Evolutionary conservation across 192 early-diverging fungal genomes (phyloP).

Genomic region (Mortierella claussenii): DNA sequence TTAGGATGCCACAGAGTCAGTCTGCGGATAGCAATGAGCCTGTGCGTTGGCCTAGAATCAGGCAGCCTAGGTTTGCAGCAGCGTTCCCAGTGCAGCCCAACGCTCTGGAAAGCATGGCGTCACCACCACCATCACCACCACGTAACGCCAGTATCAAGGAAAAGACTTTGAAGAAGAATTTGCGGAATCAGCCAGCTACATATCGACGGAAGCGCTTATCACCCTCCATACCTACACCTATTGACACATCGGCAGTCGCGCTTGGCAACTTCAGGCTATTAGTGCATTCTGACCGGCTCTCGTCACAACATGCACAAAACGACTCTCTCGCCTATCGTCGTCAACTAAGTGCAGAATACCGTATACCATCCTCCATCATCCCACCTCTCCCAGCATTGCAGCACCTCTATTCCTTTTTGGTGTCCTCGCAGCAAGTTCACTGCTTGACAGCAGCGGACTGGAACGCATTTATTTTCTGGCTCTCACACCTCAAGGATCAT

Average conservation of each 20-base stretch:
- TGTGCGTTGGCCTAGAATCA: too few species aligned
- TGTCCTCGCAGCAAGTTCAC: neutral
- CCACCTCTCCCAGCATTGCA: conserved; percentile 30
- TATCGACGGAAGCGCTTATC: too few species aligned
- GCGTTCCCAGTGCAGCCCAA: too few species aligned
- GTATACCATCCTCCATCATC: conserved; percentile 29
- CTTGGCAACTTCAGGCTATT: conserved; percentile 30
- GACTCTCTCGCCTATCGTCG: neutral
- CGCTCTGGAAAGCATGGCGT: too few species aligned
- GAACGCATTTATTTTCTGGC: conserved; percentile 33
- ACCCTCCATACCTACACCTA: too few species aligned
- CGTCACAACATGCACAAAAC: neutral
- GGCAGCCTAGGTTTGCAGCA: too few species aligned
- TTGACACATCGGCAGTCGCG: neutral
- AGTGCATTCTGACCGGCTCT: conserved; percentile 13
- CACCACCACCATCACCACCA: too few species aligned
- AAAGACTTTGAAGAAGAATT: too few species aligned
- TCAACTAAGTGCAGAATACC: neutral
- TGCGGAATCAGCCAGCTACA: too few species aligned
- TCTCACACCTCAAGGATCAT: conserved; percentile 16
- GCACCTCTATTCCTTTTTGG: conserved; percentile 7
- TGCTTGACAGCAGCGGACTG: conserved; percentile 24
- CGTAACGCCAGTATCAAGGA: too few species aligned
- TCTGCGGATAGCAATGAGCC: too few species aligned
- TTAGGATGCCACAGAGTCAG: too few species aligned